Evolutionary conservation across 75 land plant genomes (phyloP), one percentile per base, ranked within the genome.

Genomic region (Cryptomeria japonica): DNA sequence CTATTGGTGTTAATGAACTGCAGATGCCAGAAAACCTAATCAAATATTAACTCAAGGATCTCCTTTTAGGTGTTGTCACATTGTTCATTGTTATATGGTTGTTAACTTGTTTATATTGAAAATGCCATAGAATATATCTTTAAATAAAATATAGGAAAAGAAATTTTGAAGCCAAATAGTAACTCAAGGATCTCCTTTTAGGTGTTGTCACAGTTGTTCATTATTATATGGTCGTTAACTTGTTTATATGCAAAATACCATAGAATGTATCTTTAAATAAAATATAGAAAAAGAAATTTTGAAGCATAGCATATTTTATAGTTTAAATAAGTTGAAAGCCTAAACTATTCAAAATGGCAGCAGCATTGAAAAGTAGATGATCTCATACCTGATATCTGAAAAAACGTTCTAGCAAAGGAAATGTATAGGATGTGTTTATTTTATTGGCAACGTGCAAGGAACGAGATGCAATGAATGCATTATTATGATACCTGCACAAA

Each of bases 401-500:
- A 87, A 97, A 90, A 37, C 68, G 68, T 49, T 97, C 99, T 87
- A 97, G 72, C 68, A 97, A 61, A 42, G 88, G 90, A 34, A 90
- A 97, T 12, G 96, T 93, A 42, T 93, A 87, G 7, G 97, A 94
- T 1, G 94, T 1, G 70, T 96, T 96, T 86, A 95, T 41, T 42
- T 16, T 83, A 58, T 95, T 89, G 22, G 95, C 95, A 68, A 96
- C 91, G 75, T 96, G 96, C 85, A 97, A 86, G 3, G 96, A 94
- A 37, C 97, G 95, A 58, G 91, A 92, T 19, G 99, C 79, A 73
- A 90, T 87, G 89, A 90, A 97, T 19, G 99, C 87, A 91, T 97
- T 95, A 84, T 94, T 91, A 87, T 97, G 99, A 90, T 93, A 97
- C 72, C 99, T 97, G 93, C 87, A 88, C 37, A 70, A 13, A 82